Base-by-base conservation (phyloP, 2,329 filamentous ascomycete genomes). In the Microascus cirrosus region DNA sequence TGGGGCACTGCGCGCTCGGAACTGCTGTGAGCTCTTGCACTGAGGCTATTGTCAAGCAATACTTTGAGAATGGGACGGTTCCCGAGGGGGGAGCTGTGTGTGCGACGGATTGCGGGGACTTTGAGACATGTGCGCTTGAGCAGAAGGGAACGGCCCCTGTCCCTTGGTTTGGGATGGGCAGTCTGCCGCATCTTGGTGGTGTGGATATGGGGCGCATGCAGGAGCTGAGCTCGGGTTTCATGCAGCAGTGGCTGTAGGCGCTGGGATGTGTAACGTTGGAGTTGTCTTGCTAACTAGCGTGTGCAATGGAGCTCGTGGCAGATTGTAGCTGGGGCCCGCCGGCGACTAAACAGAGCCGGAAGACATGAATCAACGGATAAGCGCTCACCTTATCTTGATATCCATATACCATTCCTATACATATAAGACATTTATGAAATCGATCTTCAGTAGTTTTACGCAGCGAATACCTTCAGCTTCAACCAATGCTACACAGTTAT, bases 21-120 rank as follows among this genome's bases (percentile, higher is more conserved):
- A 55, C 59, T 0, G 58, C 54, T 1, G 54, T 58, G 10, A 68
- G 64, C 45, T 48, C 58, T 22, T 63, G 69, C 56, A 64, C 62
- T 18, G 56, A 55, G n/a, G 48, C 53, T 1, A 52, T 61, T 2
- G 60, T 69, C 6, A 61, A 61, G n/a, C 58, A 63, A 2, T 70
- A 70, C 35, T 62, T 70, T 4, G 68, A 68, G 20, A 63, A 63
- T 11, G 69, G 69, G 13, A 45, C 50, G 18, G 63, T 71, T 2
- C 69, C 69, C 3, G 2, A 58, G 2, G 62, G 62, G 7, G 65
- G 64, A 34, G 59, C 58, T 2, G 57, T 57, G 7, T 68, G 66
- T 50, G 51, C 64, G 59, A 57, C 22, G 56, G 58, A 20, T 61
- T 61, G 5, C 64, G 63, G 63, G 55, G 56, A 61, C 60, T 61